A percentile compares a stretch with the other conserved stretches of the same genome.
These are phyloP conservation scores for Podospora pseudopauciseta DNA, from an alignment of 495 filamentous ascomycete species.

Conservation along the genomic window DNA sequence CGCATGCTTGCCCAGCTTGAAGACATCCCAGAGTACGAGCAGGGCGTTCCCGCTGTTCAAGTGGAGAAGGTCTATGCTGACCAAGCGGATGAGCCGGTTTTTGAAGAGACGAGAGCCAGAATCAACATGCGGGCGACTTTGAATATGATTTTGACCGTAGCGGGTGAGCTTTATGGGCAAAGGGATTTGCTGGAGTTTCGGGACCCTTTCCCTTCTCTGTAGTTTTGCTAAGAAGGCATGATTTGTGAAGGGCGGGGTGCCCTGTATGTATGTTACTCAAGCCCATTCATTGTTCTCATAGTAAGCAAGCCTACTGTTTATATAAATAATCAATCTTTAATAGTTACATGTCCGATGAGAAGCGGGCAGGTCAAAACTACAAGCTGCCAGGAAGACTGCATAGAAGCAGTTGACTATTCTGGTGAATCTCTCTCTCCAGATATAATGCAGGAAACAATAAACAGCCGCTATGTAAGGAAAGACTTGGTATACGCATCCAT, in stretches of 20 bases:
- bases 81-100: background rate
- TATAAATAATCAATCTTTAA: background rate
- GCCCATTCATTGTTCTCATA: background rate
- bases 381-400: background rate
- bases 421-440: background rate
- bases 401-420: background rate
- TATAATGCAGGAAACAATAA: constrained; percentile 5
- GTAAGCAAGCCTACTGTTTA: background rate
- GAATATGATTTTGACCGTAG: constrained; percentile 89
- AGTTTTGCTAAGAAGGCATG: constrained; percentile 9
- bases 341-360: background rate
- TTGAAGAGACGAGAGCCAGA: constrained; percentile 31
- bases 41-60: background rate
- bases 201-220: constrained; percentile 44
- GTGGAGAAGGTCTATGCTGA: background rate
- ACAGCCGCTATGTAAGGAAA: background rate
- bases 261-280: background rate
- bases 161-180: constrained; percentile 89
- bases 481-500: constrained; percentile 17
- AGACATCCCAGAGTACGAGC: background rate
- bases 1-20: constrained; percentile 50
- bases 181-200: constrained; percentile 75
- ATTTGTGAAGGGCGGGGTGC: background rate
- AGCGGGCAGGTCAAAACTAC: background rate
- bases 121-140: constrained; percentile 58